Evolutionary conservation across 2,329 filamentous ascomycete genomes (phyloP).

Genomic region (Macroventuria anomochaeta): DNA sequence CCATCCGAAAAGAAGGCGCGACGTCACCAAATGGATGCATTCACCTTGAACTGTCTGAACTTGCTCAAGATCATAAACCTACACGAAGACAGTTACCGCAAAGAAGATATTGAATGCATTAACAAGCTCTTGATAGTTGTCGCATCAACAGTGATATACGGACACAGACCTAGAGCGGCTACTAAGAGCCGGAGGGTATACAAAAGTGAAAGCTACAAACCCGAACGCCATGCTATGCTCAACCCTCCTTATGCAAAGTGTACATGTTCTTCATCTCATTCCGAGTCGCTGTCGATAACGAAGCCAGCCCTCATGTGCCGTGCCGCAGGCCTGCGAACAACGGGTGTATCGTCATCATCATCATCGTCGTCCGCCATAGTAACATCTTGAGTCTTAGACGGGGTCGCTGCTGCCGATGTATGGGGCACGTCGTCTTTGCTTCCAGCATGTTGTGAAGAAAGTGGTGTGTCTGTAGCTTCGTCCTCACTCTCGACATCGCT

Average conservation of each 20-base stretch:
- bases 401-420: not conserved
- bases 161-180: conserved; percentile 2
- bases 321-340: conserved; percentile 43
- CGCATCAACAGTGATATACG: not conserved
- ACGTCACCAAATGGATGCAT: conserved; percentile 16
- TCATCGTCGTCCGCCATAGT: conserved; percentile 46
- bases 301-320: conserved; percentile 52
- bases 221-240: conserved; percentile 27
- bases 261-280: conserved; percentile 29
- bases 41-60: not conserved
- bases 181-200: conserved; percentile 30
- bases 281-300: conserved; percentile 54
- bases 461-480: conserved; percentile 48
- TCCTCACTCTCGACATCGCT: conserved; percentile 37
- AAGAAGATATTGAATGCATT: too few relatives aligned
- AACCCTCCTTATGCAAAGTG: not conserved
- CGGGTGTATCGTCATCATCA: conserved; percentile 48
- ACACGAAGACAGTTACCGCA: too few relatives aligned
- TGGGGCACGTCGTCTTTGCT: conserved; percentile 25
- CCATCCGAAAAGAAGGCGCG: conserved; percentile 10
- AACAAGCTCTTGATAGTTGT: too few relatives aligned
- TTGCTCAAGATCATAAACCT: not conserved
- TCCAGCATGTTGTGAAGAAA: conserved; percentile 47
- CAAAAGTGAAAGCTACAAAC: conserved; percentile 21
- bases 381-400: conserved; percentile 25